Base-by-base conservation (phyloP, 2,329 filamentous ascomycete genomes). In the Colletotrichum incanum region DNA sequence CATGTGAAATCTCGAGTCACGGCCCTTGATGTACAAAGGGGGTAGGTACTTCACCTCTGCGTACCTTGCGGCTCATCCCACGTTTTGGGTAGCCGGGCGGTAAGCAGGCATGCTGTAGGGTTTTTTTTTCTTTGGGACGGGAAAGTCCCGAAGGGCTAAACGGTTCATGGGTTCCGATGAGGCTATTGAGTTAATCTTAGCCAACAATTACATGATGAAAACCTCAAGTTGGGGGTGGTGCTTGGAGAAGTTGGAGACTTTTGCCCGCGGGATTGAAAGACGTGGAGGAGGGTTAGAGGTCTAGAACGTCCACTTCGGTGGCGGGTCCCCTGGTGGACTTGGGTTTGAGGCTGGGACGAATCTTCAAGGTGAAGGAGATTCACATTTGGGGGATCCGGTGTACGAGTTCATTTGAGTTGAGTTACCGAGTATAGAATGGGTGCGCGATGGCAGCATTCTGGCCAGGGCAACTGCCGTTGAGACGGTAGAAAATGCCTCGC, bases 141-240 rank as follows among this genome's bases (percentile, higher is more conserved):
- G 58, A 28, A 23, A 23, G n/a, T 14, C n/a, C 60, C 60, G n/a
- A 49, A 37, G 28, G 16, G 23, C 5, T 5, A 37, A 18, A 9
- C 18, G 41, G 26, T 20, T 59, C 56, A n/a, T 8, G 16, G 26
- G 67, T 47, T 60, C 12, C 23, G 31, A 31, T 12, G n/a, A 55
- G 49, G 49, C 61, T 55, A 34, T 31, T n/a, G 23, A n/a, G 69
- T 72, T 59, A 7, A 72, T 72, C 69, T 72, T 72, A 64, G 43
- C 50, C 41, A 72, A 72, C 16, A 6, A 59, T 72, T 72, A 72
- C 69, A 34, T 55, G 52, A 72, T 26, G 52, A 31, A 60, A 72
- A 72, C 65, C 18, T 18, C 26, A 4, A 23, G 3, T n/a, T 41
- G 47, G 31, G 37, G 47, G 16, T 31, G 61, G 5, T 49, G 23